phyloP scores from a whole-genome alignment of 768 basidiomycete genomes.

The Hirschioporus abietinus region DNA sequence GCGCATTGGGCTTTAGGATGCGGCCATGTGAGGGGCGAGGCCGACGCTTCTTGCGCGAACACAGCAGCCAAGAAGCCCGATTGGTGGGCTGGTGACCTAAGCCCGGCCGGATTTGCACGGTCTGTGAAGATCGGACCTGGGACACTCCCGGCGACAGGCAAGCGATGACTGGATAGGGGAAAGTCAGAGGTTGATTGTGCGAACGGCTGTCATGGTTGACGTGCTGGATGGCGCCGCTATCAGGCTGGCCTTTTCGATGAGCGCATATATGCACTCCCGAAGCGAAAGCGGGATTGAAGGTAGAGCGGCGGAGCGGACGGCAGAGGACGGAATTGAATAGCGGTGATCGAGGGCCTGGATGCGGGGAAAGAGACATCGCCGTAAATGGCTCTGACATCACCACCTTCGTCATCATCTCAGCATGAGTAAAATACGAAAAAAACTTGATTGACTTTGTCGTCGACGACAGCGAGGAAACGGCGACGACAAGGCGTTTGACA shows the following conservation, averaged over 20 bases:
- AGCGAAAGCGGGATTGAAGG: not conserved
- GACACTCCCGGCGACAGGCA: too few relatives aligned
- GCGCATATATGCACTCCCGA: not conserved
- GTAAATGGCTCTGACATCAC: not conserved
- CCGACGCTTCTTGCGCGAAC: not conserved
- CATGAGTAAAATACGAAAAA: not conserved
- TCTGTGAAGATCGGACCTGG: too few relatives aligned
- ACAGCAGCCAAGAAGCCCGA: too few relatives aligned
- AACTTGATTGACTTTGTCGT: not conserved
- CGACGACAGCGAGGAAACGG: not conserved
- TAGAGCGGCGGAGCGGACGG: too few relatives aligned
- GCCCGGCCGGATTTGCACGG: not conserved
- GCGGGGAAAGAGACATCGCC: too few relatives aligned
- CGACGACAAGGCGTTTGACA: not conserved
- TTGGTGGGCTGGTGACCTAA: too few relatives aligned
- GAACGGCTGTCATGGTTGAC: not conserved
- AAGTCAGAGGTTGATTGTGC: not conserved
- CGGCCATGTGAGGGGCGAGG: not conserved
- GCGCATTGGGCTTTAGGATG: not conserved
- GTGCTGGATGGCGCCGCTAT: not conserved
- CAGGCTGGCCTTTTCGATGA: not conserved
- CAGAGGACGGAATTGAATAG: not conserved
- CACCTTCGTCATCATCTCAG: not conserved
- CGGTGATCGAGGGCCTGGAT: too few relatives aligned
- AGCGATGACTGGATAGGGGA: not conserved